A percentile compares a stretch with the other conserved stretches of the same genome.
These are phyloP conservation scores for Melaleuca alternifolia DNA, from an alignment of 345 rosid species.

Conservation along the genomic window DNA sequence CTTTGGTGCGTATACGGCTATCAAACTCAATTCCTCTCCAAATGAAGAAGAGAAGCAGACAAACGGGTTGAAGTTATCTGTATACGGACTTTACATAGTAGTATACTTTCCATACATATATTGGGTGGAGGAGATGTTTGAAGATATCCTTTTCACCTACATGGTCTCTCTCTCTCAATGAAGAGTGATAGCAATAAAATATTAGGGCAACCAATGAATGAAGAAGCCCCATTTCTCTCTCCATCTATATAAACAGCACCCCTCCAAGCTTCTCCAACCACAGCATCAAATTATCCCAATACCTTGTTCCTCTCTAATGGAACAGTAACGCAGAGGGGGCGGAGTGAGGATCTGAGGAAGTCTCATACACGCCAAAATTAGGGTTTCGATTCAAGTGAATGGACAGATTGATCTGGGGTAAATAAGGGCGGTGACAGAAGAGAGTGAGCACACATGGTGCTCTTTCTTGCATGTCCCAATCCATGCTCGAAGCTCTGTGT, in stretches of 20 bases:
- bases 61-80: background rate
- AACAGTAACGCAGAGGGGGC: background rate
- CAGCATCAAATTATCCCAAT: background rate
- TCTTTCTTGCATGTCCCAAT: constrained; percentile 6
- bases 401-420: background rate
- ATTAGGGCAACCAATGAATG: constrained; percentile 2
- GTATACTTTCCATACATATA: background rate
- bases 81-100: background rate
- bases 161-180: background rate
- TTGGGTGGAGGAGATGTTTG: background rate
- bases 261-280: background rate
- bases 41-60: too few relatives aligned
- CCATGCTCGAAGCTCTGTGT: constrained; percentile 23
- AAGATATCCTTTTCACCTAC: background rate
- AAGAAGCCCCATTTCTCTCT: background rate
- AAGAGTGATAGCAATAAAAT: background rate
- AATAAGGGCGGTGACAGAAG: constrained; percentile 22
- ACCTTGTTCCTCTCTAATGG: background rate
- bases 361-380: background rate
- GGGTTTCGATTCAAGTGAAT: background rate
- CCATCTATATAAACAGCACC: constrained; percentile 4
- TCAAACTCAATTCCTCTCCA: background rate
- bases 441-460: constrained; percentile 31
- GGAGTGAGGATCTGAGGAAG: background rate
- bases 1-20: background rate